Base-by-base conservation (phyloP, 1,284 basidiomycete genomes). In the Cutaneotrichosporon arboriforme region DNA sequence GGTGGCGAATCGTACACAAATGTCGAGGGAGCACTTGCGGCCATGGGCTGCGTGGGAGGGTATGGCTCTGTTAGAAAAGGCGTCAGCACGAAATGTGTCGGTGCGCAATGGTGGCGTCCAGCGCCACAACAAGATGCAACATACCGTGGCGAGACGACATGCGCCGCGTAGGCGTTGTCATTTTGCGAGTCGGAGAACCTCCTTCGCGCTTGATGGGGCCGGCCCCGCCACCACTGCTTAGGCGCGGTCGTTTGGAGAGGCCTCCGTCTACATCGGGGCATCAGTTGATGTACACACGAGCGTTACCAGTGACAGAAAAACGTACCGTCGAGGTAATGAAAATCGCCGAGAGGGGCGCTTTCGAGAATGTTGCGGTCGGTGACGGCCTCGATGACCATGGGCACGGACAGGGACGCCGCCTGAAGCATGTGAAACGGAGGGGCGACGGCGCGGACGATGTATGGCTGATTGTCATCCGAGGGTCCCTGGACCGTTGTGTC, bases 381-480 rank as follows among this genome's bases (percentile, higher is more conserved):
- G 37, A 71, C 46, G 4, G 70, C 68, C 49, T 74, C 66, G 17
- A 70, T 60, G 20, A 49, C 58, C 5, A 74, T 62, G 17, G 64
- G 60, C 4, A 70, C 64, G 36, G 31, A 40, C 20, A 20, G 10
- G 17, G 38, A 40, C 10, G 38, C 20, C 17, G 38, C 38, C 10
- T 21, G n/a, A 20, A 40, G 38, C 12, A 18, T n/a, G 38, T n/a
- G 17, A 21, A 40, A 21, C 17, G 38, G 10, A 40, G 38, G 38
- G 20, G 20, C 38, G 20, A 20, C 38, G 13, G 38, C 38, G 17
- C 38, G 38, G 21, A 57, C 35, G 18, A 50, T 20, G 35, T 57
- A 57, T 15, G 36, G 40, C 17, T 49, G 40, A 31, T 31, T 36
- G 13, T 23, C 13, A 8, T 26, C 21, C 18, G 21, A 33, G 4